Conservation (phyloP, 1,284 basidiomycete genomes). For the Sporisorium reilianum region DNA sequence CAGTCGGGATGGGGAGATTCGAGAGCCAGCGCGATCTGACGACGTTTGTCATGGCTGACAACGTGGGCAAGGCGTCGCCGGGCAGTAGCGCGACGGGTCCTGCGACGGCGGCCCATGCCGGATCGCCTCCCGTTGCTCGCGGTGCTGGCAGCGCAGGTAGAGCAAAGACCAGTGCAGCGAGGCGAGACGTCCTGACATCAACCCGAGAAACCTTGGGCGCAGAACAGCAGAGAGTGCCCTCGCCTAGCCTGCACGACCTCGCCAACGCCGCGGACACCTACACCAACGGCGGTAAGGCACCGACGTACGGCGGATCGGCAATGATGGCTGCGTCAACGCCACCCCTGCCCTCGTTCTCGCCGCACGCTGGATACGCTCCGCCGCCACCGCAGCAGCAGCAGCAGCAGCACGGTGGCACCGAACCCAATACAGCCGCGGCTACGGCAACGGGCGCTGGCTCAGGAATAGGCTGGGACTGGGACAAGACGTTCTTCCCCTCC, state of each 20-base stretch:
- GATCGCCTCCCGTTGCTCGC: not conserved
- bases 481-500: slow-evolving; percentile 3
- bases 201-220: not conserved
- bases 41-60: slow-evolving; percentile 16
- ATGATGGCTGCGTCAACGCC: not conserved
- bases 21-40: slow-evolving; percentile 34
- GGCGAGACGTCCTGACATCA: not conserved
- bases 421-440: no score
- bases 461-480: slow-evolving; percentile 15
- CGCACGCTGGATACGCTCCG: not conserved
- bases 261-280: slow-evolving; percentile 31
- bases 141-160: no score
- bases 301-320: not conserved
- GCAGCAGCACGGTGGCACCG: not conserved
- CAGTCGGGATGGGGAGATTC: slow-evolving; percentile 1
- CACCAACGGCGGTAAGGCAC: slow-evolving; percentile 4
- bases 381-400: not conserved
- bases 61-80: slow-evolving; percentile 10
- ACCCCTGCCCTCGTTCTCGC: slow-evolving; percentile 4
- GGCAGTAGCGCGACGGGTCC: slow-evolving; percentile 8
- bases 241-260: slow-evolving; percentile 32
- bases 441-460: not conserved
- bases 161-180: not conserved
- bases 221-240: slow-evolving; percentile 8
- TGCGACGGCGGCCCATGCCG: not conserved